Evolutionary conservation across 441 rosid genomes (phyloP).

Genomic region (Flueggea neowawraea): DNA sequence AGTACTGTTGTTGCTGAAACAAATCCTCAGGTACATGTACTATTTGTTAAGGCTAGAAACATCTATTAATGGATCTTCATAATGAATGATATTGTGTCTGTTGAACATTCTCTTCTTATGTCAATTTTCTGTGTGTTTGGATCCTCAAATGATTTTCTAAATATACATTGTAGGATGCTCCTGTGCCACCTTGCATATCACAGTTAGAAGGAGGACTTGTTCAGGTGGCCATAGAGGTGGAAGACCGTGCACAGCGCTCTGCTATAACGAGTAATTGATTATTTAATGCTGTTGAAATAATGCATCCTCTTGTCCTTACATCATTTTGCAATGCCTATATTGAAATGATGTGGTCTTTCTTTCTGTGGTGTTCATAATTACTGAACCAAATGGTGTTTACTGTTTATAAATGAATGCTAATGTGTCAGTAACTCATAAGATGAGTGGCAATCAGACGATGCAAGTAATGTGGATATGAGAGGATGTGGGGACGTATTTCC

Average conservation of each 20-base stretch:
- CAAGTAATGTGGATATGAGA: neutral
- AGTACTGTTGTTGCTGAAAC: conserved; percentile 99
- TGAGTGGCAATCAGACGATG: neutral
- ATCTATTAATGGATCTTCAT: neutral
- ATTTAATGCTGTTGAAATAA: neutral
- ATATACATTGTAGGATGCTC: conserved; percentile 71
- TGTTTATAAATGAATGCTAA: neutral
- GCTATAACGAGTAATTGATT: conserved; percentile 79
- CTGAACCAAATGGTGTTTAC: neutral
- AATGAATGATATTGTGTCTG: neutral
- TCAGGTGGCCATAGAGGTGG: conserved; percentile 99
- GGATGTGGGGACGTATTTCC: no score
- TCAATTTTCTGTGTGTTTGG: neutral
- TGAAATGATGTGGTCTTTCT: neutral
- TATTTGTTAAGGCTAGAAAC: neutral
- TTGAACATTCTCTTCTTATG: neutral
- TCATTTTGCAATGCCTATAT: no score
- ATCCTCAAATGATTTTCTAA: conserved; percentile 12
- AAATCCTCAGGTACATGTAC: conserved; percentile 67
- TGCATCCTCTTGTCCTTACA: neutral
- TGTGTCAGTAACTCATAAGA: neutral
- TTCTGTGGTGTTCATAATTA: neutral
- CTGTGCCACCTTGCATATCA: conserved; percentile 97
- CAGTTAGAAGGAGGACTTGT: conserved; percentile 96
- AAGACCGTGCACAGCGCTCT: conserved; percentile 98